phyloP scores from a whole-genome alignment of 1,284 basidiomycete genomes.

The Ustilago tritici region DNA sequence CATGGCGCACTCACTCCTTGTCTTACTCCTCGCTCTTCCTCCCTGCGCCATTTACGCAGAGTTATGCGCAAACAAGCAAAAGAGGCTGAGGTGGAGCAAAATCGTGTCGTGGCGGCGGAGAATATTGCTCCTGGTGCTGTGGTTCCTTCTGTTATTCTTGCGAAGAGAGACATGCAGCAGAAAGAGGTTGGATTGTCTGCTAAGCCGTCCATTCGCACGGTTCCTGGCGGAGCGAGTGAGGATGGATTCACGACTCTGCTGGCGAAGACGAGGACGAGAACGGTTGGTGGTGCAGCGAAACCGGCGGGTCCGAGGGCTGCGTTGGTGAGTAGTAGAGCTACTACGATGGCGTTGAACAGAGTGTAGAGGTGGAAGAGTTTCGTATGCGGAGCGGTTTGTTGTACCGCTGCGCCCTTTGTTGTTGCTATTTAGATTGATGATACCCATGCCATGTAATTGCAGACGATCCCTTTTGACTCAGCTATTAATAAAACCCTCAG shows the following conservation, averaged over 20 bases:
- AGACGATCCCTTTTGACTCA: constrained; percentile 7
- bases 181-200: background rate
- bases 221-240: constrained; percentile 2
- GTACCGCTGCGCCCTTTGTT: constrained; percentile 1
- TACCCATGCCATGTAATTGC: constrained; percentile 5
- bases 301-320: constrained; percentile 25
- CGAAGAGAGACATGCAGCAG: background rate
- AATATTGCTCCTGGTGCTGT: constrained; percentile 37
- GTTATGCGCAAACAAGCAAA: constrained; percentile 46
- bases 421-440: constrained; percentile 2
- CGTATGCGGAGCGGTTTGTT: background rate
- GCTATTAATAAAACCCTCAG: background rate
- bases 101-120: constrained; percentile 30
- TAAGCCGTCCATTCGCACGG: constrained; percentile 27
- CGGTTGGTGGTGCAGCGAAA: constrained; percentile 2
- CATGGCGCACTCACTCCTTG: constrained; percentile 26
- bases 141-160: constrained; percentile 18
- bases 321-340: constrained; percentile 12
- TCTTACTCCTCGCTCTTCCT: constrained; percentile 40
- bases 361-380: constrained; percentile 1
- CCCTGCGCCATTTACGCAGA: constrained; percentile 39
- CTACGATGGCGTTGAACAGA: constrained; percentile 19
- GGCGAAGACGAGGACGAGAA: constrained; percentile 2
- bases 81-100: constrained; percentile 30
- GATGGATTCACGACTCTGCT: constrained; percentile 18